Percentiles rank a stretch among this genome's conserved stretches.
Conservation (phyloP, 2,329 filamentous ascomycete genomes). For the Xylariomycetidae sp. region DNA sequence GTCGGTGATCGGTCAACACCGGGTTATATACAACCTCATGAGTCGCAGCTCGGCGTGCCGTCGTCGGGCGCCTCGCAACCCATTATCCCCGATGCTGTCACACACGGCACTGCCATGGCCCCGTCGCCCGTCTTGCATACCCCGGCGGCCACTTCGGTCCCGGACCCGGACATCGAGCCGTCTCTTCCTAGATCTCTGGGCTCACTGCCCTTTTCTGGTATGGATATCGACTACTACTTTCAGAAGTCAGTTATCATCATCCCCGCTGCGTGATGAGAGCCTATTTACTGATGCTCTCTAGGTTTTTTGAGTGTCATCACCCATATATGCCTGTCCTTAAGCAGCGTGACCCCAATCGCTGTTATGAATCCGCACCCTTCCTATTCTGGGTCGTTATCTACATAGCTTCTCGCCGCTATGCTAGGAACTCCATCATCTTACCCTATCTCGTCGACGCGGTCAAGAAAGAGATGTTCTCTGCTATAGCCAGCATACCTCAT, state of each 20-base stretch:
- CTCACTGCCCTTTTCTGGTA: slow-evolving; percentile 43
- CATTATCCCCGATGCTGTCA: slow-evolving; percentile 5
- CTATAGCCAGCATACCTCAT: slow-evolving; percentile 38
- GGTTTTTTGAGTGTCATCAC: slow-evolving; percentile 49
- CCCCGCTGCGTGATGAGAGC: not conserved
- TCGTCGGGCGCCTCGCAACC: no score
- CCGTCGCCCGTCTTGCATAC: slow-evolving; percentile 24
- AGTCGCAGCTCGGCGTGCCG: slow-evolving; percentile 14
- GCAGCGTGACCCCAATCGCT: slow-evolving; percentile 44
- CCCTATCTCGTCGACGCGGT: slow-evolving; percentile 43
- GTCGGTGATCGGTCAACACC: no score
- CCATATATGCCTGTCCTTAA: slow-evolving; percentile 48
- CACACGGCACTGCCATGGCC: slow-evolving; percentile 11
- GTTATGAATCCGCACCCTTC: slow-evolving; percentile 41
- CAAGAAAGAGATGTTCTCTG: slow-evolving; percentile 39
- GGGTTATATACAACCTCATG: no score
- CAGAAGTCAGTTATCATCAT: slow-evolving; percentile 35
- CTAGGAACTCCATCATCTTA: slow-evolving; percentile 37
- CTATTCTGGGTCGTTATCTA: slow-evolving; percentile 54
- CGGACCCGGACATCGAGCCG: slow-evolving; percentile 17
- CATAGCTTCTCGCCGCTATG: slow-evolving; percentile 45
- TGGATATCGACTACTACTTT: slow-evolving; percentile 54
- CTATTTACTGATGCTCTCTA: no score
- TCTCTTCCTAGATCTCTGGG: slow-evolving; percentile 39
- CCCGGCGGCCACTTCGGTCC: slow-evolving; percentile 19